Evolutionary conservation across 2,329 filamentous ascomycete genomes (phyloP), one percentile per base, ranked within the genome.

Genomic region (Keithomyces neogunnii): DNA sequence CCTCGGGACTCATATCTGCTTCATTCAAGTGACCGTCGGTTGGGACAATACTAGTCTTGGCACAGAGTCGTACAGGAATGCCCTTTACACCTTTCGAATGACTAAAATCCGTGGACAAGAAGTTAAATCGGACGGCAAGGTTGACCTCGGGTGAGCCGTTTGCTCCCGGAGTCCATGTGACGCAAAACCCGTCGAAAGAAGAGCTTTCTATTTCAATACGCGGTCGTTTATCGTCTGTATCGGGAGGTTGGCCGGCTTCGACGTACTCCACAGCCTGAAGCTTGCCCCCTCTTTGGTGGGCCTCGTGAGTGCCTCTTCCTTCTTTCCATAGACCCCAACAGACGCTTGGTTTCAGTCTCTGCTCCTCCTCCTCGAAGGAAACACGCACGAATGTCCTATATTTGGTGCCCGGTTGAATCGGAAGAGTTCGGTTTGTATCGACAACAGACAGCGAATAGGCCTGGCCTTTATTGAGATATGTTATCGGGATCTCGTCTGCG

Each of bases 41-140:
- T 0, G 77, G 70, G 1, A 92, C 53, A 9, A 84, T 69, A 56
- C 87, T 86, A 0, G 93, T 97, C 69, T 97, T 97, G 11, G 91
- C 84, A 67, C 92, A 97, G 0, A 97, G 78, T 51, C 93, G 78
- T 4, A 99, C 91, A 0, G 93, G 92, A 57, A 97, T 96, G 36
- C 93, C 93, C 69, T 97, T 99, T 47, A 99, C 93, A 45, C 93
- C 93, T 65, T 99, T 99, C 8, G 93, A 97, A 64, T 97, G 93
- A 67, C 92, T 97, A 66, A 97, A 99, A 65, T 99, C 93, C 7
- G 93, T 99, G 0, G 93, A 99, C 0, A 99, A 76, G 64, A 99
- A 99, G 71, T 99, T 99, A 76, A 97, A 99, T 45, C 93, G 88
- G 10, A 97, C 89, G 7, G 90, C 87, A 51, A 99, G 82, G 47